Percentiles rank a stretch among this genome's conserved stretches.
phyloP scores from a whole-genome alignment of 345 rosid genomes.

The Boechera divaricarpa region DNA sequence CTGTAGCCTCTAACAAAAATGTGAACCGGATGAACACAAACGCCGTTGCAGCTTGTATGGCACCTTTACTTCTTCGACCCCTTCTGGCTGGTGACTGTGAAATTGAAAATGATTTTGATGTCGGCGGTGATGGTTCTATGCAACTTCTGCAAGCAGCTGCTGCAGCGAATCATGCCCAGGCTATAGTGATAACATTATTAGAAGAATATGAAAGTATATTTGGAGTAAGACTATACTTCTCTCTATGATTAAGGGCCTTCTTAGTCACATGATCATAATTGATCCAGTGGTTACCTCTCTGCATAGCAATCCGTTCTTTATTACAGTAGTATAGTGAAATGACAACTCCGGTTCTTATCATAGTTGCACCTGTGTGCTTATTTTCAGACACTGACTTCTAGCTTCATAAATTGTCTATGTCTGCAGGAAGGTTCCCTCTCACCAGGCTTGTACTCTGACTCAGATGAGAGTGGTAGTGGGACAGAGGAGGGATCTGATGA shows the following conservation, averaged over 20 bases:
- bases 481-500: conserved; percentile 85
- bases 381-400: conserved; percentile 40
- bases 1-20: conserved; percentile 73
- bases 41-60: conserved; percentile 99
- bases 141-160: conserved; percentile 99
- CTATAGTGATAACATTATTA: conserved; percentile 86
- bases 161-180: conserved; percentile 99
- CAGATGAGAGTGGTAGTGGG: conserved; percentile 83
- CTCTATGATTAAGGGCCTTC: neutral
- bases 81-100: conserved; percentile 97
- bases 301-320: conserved; percentile 16
- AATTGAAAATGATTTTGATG: conserved; percentile 86
- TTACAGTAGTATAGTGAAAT: conserved; percentile 10
- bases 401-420: conserved; percentile 39
- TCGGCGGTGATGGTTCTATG: conserved; percentile 92
- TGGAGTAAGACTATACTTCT: conserved; percentile 63
- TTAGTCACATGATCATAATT: neutral
- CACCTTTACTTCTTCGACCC: conserved; percentile 98
- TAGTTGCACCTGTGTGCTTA: conserved; percentile 19
- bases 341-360: neutral
- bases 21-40: conserved; percentile 93
- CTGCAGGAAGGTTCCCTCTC: conserved; percentile 82
- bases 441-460: conserved; percentile 79
- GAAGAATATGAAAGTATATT: conserved; percentile 88
- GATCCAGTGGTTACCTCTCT: neutral